Evolutionary conservation across 106 monocot genomes (phyloP).

Genomic region (Vanilla planifolia): DNA sequence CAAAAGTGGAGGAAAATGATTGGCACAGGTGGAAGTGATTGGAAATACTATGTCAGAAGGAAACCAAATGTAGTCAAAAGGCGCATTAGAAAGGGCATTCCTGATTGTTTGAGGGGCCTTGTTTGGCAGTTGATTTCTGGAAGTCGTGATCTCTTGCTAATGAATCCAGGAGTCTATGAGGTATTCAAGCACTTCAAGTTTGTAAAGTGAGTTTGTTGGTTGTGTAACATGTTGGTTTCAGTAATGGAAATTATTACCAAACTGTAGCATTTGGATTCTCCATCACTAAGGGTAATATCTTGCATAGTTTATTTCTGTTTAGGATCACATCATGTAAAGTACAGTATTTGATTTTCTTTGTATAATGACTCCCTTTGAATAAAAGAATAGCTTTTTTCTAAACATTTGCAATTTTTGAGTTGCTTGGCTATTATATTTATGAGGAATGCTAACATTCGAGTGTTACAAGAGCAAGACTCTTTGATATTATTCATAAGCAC

Average conservation of each 20-base stretch:
- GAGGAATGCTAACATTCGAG: no score
- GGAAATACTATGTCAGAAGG: constrained; percentile 86
- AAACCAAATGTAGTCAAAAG: constrained; percentile 87
- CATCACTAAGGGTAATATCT: not conserved
- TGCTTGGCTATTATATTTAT: no score
- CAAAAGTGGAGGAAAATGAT: constrained; percentile 99
- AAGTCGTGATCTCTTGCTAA: constrained; percentile 85
- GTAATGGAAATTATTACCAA: constrained; percentile 3
- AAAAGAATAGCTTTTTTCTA: no score
- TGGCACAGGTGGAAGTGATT: constrained; percentile 94
- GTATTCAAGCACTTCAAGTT: constrained; percentile 37
- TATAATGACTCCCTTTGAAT: no score
- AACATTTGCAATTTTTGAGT: no score
- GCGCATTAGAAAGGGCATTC: constrained; percentile 90
- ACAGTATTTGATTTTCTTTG: no score
- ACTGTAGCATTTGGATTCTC: not conserved
- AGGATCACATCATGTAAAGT: not conserved
- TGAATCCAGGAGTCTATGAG: constrained; percentile 98
- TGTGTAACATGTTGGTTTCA: not conserved
- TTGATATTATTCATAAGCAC: no score
- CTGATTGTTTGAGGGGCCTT: constrained; percentile 91
- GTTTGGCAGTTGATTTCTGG: constrained; percentile 99
- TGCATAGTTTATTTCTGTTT: no score
- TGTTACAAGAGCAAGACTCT: no score
- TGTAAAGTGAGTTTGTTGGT: no score